Percentiles rank a stretch among this genome's conserved stretches.
phyloP scores from a whole-genome alignment of 805 yeast genomes.

The Lipomyces orientalis region DNA sequence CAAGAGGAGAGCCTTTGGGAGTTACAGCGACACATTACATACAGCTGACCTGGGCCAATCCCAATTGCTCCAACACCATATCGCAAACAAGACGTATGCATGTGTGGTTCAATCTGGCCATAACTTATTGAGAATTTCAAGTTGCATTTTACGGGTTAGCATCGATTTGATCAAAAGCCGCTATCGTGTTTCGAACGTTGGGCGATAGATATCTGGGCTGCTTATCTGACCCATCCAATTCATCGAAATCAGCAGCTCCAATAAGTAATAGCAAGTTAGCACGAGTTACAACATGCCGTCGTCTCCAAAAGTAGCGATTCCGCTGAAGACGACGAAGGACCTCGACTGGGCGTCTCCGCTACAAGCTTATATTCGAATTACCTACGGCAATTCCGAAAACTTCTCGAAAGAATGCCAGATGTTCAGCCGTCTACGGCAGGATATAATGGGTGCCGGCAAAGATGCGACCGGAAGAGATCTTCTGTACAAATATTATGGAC shows the following conservation, averaged over 20 bases:
- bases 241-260: neutral
- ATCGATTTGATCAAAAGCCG: neutral
- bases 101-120: neutral
- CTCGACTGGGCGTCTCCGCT: slow-evolving; percentile 72
- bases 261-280: neutral
- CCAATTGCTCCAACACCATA: no score
- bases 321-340: slow-evolving; percentile 56
- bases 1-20: no score
- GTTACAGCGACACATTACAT: no score
- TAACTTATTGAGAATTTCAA: neutral
- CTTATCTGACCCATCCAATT: neutral
- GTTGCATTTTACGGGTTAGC: neutral
- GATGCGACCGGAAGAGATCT: slow-evolving; percentile 58
- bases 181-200: neutral
- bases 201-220: neutral
- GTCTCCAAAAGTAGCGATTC: slow-evolving; percentile 45
- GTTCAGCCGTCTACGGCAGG: slow-evolving; percentile 65
- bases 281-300: slow-evolving; percentile 25
- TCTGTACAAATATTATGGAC: slow-evolving; percentile 75
- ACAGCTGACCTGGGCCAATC: no score
- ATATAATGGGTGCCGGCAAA: slow-evolving; percentile 56
- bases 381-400: slow-evolving; percentile 67
- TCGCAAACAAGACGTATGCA: neutral
- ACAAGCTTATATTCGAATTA: slow-evolving; percentile 58
- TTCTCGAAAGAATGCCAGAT: slow-evolving; percentile 60